Evolutionary conservation across 2,329 filamentous ascomycete species (phyloP).

Genomic region (Fusarium tupiense): DNA sequence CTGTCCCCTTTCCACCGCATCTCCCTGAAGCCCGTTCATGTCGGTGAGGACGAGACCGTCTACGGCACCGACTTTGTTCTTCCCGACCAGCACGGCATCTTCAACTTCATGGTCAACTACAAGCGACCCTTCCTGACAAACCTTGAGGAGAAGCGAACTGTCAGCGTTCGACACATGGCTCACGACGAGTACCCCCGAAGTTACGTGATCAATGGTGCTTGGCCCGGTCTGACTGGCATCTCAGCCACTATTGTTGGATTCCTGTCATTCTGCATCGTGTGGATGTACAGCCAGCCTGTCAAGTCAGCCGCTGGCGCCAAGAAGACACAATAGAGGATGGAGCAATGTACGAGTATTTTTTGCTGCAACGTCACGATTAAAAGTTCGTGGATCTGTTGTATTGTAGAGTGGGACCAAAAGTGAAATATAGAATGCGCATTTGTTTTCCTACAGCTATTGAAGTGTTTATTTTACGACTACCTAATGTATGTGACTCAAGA

Average conservation of each 20-base stretch:
- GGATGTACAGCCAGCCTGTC: slow-evolving; percentile 76
- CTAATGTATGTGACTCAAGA: neutral
- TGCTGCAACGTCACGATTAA: slow-evolving; percentile 13
- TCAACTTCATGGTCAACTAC: slow-evolving; percentile 98
- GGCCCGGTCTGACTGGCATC: slow-evolving; percentile 94
- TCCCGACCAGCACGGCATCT: slow-evolving; percentile 98
- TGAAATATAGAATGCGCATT: slow-evolving; percentile 38
- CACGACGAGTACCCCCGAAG: slow-evolving; percentile 96
- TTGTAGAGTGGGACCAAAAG: slow-evolving; percentile 38
- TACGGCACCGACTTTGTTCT: slow-evolving; percentile 82
- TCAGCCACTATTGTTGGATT: slow-evolving; percentile 85
- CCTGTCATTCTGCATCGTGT: slow-evolving; percentile 84
- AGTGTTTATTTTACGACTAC: neutral
- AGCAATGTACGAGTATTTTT: slow-evolving; percentile 25
- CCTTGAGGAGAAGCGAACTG: slow-evolving; percentile 92
- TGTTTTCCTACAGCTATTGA: slow-evolving; percentile 12
- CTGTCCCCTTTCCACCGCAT: slow-evolving; percentile 96
- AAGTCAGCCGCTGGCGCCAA: slow-evolving; percentile 49
- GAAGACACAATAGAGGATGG: slow-evolving; percentile 57
- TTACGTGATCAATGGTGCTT: slow-evolving; percentile 88
- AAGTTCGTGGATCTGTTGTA: slow-evolving; percentile 18
- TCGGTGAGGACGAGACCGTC: slow-evolving; percentile 73
- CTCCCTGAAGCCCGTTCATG: slow-evolving; percentile 67
- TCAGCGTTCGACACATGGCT: slow-evolving; percentile 94
- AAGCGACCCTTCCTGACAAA: slow-evolving; percentile 91